phyloP scores from a whole-genome alignment of 2,329 filamentous ascomycete genomes.

The Sphaerulina vaccinii region DNA sequence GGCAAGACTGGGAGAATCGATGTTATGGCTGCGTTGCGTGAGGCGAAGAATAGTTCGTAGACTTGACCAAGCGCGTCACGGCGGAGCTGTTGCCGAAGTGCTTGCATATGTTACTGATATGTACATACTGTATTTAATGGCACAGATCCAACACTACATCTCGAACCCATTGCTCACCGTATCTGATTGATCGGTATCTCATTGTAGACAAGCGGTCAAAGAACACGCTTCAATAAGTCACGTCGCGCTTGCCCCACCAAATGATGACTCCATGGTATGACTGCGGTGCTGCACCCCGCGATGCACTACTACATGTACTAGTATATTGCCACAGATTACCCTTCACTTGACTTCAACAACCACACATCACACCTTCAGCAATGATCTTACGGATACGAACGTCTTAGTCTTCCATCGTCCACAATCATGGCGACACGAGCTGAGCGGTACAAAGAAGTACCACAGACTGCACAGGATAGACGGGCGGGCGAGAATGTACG shows the following conservation, averaged over 20 bases:
- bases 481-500: constrained; percentile 82
- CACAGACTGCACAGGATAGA: constrained; percentile 69
- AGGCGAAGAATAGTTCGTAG: constrained; percentile 73
- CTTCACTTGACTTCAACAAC: not conserved
- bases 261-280: not conserved
- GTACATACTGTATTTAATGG: not conserved
- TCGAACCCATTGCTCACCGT: too few relatives aligned
- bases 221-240: too few relatives aligned
- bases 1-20: constrained; percentile 76
- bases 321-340: not conserved
- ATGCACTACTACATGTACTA: not conserved
- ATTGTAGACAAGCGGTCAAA: too few relatives aligned
- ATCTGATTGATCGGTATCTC: not conserved
- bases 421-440: constrained; percentile 35
- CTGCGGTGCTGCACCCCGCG: not conserved
- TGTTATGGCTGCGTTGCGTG: constrained; percentile 81
- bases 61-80: not conserved
- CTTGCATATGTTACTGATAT: not conserved
- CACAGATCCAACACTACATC: not conserved
- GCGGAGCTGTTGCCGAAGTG: not conserved
- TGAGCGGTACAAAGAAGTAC: constrained; percentile 38
- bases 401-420: constrained; percentile 10
- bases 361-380: not conserved
- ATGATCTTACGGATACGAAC: constrained; percentile 18
- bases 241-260: not conserved